phyloP scores from a whole-genome alignment of 2,329 filamentous ascomycete genomes.

The Fusarium illudens region DNA sequence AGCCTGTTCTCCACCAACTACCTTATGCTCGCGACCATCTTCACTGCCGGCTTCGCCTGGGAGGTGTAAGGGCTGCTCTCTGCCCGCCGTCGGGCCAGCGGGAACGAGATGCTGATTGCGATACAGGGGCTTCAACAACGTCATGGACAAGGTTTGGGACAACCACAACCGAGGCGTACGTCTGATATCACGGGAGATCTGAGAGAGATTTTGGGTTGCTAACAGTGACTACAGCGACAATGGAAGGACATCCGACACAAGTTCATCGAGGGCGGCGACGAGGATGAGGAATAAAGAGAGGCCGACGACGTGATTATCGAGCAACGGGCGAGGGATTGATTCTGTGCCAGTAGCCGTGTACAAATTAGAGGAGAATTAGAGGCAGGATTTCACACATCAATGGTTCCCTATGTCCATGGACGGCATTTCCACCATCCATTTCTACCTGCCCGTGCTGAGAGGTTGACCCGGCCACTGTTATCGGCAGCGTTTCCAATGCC shows the following conservation, averaged over 20 bases:
- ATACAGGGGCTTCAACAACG: constrained; percentile 80
- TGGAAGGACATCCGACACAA: constrained; percentile 98
- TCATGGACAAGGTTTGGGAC: constrained; percentile 90
- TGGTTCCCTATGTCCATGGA: constrained; percentile 23
- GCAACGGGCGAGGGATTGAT: constrained; percentile 33
- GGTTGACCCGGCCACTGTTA: background rate
- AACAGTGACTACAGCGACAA: constrained; percentile 75
- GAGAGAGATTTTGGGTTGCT: constrained; percentile 33
- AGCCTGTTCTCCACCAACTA: constrained; percentile 86
- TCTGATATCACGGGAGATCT: constrained; percentile 38
- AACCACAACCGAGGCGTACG: constrained; percentile 89
- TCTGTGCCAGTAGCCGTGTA: constrained; percentile 47
- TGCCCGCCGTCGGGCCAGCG: constrained; percentile 24
- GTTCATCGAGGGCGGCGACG: constrained; percentile 77
- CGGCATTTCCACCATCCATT: background rate
- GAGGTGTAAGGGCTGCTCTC: constrained; percentile 76
- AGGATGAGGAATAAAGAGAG: constrained; percentile 43
- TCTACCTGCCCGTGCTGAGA: background rate
- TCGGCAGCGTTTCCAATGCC: background rate
- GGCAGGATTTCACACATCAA: constrained; percentile 34
- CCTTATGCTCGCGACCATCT: constrained; percentile 87
- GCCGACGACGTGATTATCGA: constrained; percentile 24
- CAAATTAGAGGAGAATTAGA: constrained; percentile 46
- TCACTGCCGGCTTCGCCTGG: constrained; percentile 86
- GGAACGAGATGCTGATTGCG: constrained; percentile 45